phyloP scores from a whole-genome alignment of 345 rosid species.

The Microcos paniculata region DNA sequence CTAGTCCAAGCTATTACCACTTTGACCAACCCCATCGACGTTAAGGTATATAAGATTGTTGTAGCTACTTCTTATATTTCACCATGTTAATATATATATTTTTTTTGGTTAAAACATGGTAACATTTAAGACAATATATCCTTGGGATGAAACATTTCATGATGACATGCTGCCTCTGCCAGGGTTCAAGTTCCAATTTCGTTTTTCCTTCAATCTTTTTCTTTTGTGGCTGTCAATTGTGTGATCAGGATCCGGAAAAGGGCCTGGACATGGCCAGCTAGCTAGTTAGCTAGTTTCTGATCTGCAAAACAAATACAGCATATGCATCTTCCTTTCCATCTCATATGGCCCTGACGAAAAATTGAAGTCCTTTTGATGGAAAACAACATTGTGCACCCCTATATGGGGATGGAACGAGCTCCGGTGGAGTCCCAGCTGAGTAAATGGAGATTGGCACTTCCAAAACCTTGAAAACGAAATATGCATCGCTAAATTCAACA shows the following conservation, averaged over 20 bases:
- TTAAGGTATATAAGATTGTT: no score
- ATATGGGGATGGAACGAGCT: neutral
- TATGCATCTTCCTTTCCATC: neutral
- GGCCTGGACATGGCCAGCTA: neutral
- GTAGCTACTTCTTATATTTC: neutral
- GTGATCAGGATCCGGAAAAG: neutral
- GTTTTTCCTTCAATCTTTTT: neutral
- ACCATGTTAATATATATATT: neutral
- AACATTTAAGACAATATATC: neutral
- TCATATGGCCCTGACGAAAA: neutral
- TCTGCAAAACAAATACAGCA: neutral
- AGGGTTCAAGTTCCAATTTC: neutral
- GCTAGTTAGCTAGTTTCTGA: neutral
- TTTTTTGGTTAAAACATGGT: no score
- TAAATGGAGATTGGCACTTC: conserved; percentile 8
- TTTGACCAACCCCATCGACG: no score
- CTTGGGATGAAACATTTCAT: neutral
- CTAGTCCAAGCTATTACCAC: no score
- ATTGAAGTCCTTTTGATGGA: neutral
- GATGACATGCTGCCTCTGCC: neutral
- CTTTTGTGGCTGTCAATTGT: neutral
- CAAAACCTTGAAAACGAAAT: conserved; percentile 3
- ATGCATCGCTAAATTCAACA: neutral
- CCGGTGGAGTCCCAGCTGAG: conserved; percentile 3
- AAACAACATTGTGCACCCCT: neutral